Conservation (phyloP, 192 early-diverging fungal species). For the Neocallimastix lanati region DNA sequence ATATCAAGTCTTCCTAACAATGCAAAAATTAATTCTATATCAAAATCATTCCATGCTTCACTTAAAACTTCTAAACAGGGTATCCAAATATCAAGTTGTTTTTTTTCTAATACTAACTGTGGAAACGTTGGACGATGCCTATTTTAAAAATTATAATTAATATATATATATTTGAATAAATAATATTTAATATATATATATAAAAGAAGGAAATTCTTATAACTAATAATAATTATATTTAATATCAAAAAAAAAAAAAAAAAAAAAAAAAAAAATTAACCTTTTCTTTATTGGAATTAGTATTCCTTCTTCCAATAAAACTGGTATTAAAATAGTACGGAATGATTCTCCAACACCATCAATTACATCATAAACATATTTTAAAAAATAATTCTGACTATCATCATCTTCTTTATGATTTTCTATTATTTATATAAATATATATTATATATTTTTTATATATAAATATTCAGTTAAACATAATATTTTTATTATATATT, state of each 20-base stretch:
- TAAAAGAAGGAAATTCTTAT: too few species aligned
- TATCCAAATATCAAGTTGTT: conserved; percentile 9
- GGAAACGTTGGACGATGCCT: conserved; percentile 11
- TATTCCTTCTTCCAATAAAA: conserved; percentile 29
- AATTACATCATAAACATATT: conserved; percentile 14
- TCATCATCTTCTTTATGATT: conserved; percentile 4
- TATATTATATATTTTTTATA: too few species aligned
- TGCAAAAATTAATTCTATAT: conserved; percentile 8
- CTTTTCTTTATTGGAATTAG: conserved; percentile 35
- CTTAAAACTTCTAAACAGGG: conserved; percentile 7
- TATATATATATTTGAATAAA: too few species aligned
- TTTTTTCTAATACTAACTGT: conserved; percentile 13
- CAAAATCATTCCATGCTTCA: conserved; percentile 5
- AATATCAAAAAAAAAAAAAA: conserved; percentile 17
- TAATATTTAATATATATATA: too few species aligned
- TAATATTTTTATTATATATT: too few species aligned
- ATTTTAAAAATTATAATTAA: conserved; percentile 15
- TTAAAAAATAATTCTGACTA: background rate
- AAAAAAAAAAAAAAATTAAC: conserved; percentile 17
- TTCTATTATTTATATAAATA: conserved; percentile 1
- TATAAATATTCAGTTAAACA: too few species aligned
- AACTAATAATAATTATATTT: too few species aligned
- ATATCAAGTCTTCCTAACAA: conserved; percentile 12
- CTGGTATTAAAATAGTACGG: conserved; percentile 19
- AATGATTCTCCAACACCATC: conserved; percentile 13